These are phyloP conservation scores for Citrus sp. DNA, from an alignment of 345 rosid species.

Conservation along the genomic window DNA sequence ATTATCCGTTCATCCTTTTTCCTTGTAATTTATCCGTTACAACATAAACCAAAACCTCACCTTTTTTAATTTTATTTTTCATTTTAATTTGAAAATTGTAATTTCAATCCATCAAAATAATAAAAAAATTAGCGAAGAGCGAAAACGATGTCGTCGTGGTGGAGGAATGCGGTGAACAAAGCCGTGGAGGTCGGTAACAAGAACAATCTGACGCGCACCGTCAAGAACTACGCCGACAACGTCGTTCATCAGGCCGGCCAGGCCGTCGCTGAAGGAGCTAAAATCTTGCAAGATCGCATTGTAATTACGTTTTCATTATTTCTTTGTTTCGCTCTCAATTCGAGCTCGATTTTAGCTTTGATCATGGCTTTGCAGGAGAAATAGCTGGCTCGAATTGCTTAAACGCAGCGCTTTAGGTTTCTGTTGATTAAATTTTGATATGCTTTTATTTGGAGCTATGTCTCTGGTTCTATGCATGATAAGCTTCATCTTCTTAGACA, in stretches of 20 bases:
- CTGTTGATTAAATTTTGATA: background rate
- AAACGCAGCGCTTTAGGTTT: background rate
- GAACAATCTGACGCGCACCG: constrained; percentile 85
- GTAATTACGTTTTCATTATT: constrained; percentile 31
- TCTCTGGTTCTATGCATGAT: background rate
- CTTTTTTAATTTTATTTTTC: background rate
- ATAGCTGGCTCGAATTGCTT: constrained; percentile 5
- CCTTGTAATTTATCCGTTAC: background rate
- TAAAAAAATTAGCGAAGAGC: background rate
- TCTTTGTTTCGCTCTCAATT: background rate
- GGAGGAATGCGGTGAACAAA: constrained; percentile 80
- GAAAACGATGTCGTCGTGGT: constrained; percentile 65
- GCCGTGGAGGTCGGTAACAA: constrained; percentile 97
- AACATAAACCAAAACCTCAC: background rate
- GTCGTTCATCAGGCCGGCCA: constrained; percentile 98
- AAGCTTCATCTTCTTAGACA: background rate
- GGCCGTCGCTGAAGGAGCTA: constrained; percentile 96
- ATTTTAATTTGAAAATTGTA: background rate
- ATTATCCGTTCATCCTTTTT: background rate
- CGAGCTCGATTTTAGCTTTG: background rate
- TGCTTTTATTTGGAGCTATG: background rate
- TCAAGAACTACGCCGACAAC: constrained; percentile 86
- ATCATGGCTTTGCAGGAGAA: background rate
- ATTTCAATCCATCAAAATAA: background rate
- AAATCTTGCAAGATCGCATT: constrained; percentile 90